These are phyloP conservation scores for Cruciata laevipes DNA, from an alignment of 257 asterid species.

Conservation along the genomic window DNA sequence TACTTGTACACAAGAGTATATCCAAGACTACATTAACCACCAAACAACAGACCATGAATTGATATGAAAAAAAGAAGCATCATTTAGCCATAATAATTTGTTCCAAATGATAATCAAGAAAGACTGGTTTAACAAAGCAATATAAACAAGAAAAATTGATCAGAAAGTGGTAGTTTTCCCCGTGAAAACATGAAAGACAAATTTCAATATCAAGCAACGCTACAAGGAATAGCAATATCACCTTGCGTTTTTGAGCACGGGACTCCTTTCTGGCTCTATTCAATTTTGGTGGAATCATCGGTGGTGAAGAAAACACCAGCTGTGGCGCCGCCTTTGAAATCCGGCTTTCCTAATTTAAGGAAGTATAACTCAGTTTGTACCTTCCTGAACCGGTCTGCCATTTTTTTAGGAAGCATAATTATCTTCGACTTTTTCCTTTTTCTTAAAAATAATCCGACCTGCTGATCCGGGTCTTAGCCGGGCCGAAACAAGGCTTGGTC, in stretches of 20 bases:
- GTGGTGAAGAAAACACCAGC: too few species aligned
- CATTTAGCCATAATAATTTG: neutral
- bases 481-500: too few species aligned
- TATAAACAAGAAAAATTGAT: neutral
- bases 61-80: constrained; percentile 5
- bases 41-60: neutral
- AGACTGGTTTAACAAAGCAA: neutral
- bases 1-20: neutral
- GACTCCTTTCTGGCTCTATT: constrained; percentile 93
- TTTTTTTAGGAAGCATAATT: too few species aligned
- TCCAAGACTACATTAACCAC: neutral
- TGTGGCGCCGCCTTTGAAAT: too few species aligned
- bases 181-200: neutral
- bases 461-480: too few species aligned
- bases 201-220: neutral
- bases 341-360: too few species aligned
- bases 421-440: too few species aligned
- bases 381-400: too few species aligned
- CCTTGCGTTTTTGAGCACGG: constrained; percentile 96
- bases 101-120: neutral
- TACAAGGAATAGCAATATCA: constrained; percentile 28
- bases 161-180: neutral
- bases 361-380: too few species aligned
- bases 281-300: too few species aligned
- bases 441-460: too few species aligned